These are phyloP conservation scores for Mycena citricolor DNA, from an alignment of 1,284 basidiomycete genomes.

Conservation along the genomic window DNA sequence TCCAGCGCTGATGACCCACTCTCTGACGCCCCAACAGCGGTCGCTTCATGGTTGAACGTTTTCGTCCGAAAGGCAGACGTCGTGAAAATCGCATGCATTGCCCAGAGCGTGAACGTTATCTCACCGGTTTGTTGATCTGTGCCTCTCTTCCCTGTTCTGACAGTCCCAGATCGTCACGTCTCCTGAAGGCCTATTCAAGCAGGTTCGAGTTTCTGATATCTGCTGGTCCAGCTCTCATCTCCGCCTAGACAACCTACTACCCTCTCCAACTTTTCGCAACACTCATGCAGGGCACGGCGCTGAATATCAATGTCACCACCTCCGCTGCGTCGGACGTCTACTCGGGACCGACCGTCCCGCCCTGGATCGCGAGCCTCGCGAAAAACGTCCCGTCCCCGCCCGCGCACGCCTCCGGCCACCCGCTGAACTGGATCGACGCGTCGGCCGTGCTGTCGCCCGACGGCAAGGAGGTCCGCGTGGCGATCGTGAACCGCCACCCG, in stretches of 20 bases:
- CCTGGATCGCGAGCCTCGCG: constrained; percentile 44
- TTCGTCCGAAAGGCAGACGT: constrained; percentile 61
- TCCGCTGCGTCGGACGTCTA: constrained; percentile 29
- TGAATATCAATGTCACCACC: constrained; percentile 39
- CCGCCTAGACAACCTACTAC: constrained; percentile 47
- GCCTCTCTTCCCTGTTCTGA: not conserved
- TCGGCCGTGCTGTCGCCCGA: constrained; percentile 42
- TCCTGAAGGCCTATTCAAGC: constrained; percentile 46
- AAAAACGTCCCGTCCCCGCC: constrained; percentile 36
- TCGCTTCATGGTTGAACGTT: constrained; percentile 62
- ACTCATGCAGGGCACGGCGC: constrained; percentile 51
- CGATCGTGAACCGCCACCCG: constrained; percentile 48
- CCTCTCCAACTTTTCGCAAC: constrained; percentile 53
- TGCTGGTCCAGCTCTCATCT: not conserved
- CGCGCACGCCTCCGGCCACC: constrained; percentile 33
- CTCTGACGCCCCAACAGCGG: constrained; percentile 29
- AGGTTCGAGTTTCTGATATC: constrained; percentile 26
- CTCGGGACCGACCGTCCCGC: constrained; percentile 46
- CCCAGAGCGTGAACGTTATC: constrained; percentile 56
- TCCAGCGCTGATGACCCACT: not conserved
- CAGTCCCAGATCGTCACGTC: constrained; percentile 42
- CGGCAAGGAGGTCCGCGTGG: constrained; percentile 33
- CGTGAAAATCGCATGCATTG: constrained; percentile 63
- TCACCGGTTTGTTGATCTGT: constrained; percentile 40
- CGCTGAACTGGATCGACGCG: constrained; percentile 46